Percentiles rank a stretch among this genome's conserved stretches.
Conservation (phyloP, 192 early-diverging fungal species). For the Coemansia sp. region DNA sequence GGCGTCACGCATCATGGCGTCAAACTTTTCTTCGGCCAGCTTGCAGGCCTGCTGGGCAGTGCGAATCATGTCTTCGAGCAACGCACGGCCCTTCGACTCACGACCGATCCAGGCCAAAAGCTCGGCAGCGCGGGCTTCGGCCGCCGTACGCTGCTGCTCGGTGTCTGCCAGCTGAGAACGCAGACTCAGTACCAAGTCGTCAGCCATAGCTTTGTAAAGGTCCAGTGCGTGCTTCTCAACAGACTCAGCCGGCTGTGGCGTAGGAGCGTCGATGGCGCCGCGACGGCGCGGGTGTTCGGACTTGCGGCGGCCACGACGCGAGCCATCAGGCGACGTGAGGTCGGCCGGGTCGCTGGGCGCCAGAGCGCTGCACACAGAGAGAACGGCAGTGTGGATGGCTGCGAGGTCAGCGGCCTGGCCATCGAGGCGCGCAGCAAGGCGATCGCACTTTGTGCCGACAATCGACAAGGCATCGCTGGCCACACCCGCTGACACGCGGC, state of each 20-base stretch:
- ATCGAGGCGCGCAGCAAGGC: conserved; percentile 42
- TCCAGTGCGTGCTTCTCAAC: conserved; percentile 30
- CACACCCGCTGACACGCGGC: conserved; percentile 46
- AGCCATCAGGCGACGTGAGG: conserved; percentile 10
- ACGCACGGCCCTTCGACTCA: conserved; percentile 57
- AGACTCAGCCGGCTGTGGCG: conserved; percentile 10
- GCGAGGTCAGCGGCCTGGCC: conserved; percentile 36
- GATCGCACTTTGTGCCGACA: conserved; percentile 48
- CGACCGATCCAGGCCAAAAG: conserved; percentile 56
- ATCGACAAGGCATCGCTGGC: conserved; percentile 43
- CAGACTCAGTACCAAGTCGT: conserved; percentile 38
- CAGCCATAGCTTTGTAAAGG: conserved; percentile 30
- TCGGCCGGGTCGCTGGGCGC: conserved; percentile 13
- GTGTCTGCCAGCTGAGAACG: conserved; percentile 24
- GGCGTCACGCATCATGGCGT: conserved; percentile 29
- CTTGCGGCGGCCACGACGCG: conserved; percentile 38
- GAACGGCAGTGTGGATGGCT: conserved; percentile 32
- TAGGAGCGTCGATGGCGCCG: conserved; percentile 24
- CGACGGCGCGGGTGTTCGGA: conserved; percentile 49
- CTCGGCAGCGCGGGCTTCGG: conserved; percentile 48
- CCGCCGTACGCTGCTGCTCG: conserved; percentile 31
- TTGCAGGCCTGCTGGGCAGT: conserved; percentile 58
- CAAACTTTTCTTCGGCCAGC: conserved; percentile 45
- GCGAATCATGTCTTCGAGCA: conserved; percentile 57
- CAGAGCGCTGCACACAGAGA: conserved; percentile 35